Conservation (phyloP, 2,329 filamentous ascomycete species). For the Colletotrichum tamarilloi region DNA sequence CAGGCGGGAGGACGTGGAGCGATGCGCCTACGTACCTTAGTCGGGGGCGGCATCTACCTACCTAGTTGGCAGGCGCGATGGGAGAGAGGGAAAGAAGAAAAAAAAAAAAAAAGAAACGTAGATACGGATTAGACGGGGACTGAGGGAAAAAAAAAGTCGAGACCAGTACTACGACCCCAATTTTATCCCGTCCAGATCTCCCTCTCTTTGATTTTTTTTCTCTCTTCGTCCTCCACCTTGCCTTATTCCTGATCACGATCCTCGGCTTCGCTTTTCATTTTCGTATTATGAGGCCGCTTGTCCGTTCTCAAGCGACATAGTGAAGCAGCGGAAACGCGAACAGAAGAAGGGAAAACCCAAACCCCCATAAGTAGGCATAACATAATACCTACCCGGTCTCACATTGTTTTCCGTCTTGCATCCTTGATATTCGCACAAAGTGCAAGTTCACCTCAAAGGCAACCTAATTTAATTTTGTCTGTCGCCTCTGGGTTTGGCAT, state of each 20-base stretch:
- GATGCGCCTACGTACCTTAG: not conserved
- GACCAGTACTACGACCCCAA: constrained; percentile 27
- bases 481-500: not conserved
- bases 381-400: not conserved
- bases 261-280: constrained; percentile 17
- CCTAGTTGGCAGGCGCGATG: not conserved
- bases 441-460: not conserved
- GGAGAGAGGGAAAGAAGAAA: too few species aligned
- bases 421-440: not conserved
- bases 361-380: not conserved
- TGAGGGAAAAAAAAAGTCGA: constrained; percentile 1
- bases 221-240: constrained; percentile 26
- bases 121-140: not conserved
- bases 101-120: not conserved
- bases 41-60: not conserved
- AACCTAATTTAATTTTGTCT: not conserved
- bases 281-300: not conserved
- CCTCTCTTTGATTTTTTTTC: constrained; percentile 23
- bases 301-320: not conserved
- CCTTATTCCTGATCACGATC: constrained; percentile 21
- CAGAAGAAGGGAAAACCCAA: not conserved
- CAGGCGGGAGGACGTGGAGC: not conserved
- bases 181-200: constrained; percentile 33
- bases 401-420: not conserved
- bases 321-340: not conserved